Conservation (phyloP, 495 filamentous ascomycete genomes). For the Lophiotrema nucula region DNA sequence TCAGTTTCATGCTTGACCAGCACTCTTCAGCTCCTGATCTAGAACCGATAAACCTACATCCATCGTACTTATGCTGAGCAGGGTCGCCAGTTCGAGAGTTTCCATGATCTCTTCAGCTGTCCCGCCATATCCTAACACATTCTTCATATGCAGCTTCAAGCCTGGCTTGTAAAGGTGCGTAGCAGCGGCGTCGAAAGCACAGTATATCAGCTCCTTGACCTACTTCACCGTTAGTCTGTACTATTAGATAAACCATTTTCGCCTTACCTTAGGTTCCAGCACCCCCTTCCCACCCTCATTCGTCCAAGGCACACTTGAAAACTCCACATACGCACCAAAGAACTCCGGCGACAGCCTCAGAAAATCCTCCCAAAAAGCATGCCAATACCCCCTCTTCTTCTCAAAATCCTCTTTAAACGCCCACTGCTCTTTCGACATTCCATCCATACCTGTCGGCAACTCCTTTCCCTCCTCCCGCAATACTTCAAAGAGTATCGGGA, state of each 20-base stretch:
- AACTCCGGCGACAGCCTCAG: constrained; percentile 46
- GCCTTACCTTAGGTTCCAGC: constrained; percentile 41
- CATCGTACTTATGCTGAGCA: constrained; percentile 44
- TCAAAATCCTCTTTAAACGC: constrained; percentile 34
- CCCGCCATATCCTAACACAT: constrained; percentile 46
- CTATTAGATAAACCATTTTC: background rate
- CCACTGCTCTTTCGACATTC: constrained; percentile 36
- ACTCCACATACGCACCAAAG: constrained; percentile 48
- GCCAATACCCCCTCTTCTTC: constrained; percentile 47
- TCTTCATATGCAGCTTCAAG: constrained; percentile 49
- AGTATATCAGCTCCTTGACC: constrained; percentile 49
- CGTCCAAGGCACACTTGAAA: constrained; percentile 41
- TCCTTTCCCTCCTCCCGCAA: constrained; percentile 42
- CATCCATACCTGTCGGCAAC: constrained; percentile 20
- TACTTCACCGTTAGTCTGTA: too few species aligned
- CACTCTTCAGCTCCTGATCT: constrained; percentile 18
- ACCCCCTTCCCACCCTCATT: constrained; percentile 29
- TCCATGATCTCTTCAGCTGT: constrained; percentile 49
- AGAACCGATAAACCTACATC: constrained; percentile 37
- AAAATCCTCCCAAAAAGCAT: constrained; percentile 47
- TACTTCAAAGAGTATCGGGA: constrained; percentile 46
- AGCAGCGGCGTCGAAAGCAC: constrained; percentile 46
- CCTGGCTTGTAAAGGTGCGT: constrained; percentile 49
- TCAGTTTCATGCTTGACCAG: background rate
- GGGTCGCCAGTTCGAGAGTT: constrained; percentile 46